Evolutionary conservation across 495 filamentous ascomycete species (phyloP).

Genomic region (Aspergillus incahuasiensis): DNA sequence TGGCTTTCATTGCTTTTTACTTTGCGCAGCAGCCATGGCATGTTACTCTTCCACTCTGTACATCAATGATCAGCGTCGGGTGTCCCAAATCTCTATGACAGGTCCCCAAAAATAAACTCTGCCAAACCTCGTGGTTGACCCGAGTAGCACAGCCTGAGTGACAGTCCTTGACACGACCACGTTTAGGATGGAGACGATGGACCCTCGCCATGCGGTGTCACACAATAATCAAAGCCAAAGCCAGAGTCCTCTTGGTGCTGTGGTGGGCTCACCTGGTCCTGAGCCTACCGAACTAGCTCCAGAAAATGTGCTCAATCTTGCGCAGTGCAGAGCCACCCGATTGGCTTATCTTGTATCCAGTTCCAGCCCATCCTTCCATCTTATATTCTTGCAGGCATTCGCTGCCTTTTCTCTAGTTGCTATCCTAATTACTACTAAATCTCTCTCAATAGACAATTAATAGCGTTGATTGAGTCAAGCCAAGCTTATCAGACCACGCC

Average conservation of each 20-base stretch:
- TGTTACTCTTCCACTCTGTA: background rate
- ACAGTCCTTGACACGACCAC: background rate
- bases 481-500: conserved; percentile 1
- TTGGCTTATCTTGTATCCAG: background rate
- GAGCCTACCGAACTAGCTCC: conserved; percentile 1
- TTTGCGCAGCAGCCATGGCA: background rate
- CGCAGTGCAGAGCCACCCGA: conserved; percentile 13
- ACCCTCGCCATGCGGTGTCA: background rate
- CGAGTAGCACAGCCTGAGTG: background rate
- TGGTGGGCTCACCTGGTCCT: background rate
- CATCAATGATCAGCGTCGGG: conserved; percentile 11
- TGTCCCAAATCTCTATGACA: background rate
- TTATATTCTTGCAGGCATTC: background rate
- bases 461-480: background rate
- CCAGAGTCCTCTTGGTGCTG: background rate
- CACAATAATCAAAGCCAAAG: background rate
- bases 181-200: background rate
- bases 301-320: conserved; percentile 34
- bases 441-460: background rate
- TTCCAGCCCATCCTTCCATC: background rate
- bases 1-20: conserved; percentile 1
- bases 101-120: background rate
- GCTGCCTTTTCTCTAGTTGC: background rate
- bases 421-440: background rate
- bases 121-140: background rate